Evolutionary conservation across 352 stramenopile species (phyloP).

Genomic region (Peronospora destructor): DNA sequence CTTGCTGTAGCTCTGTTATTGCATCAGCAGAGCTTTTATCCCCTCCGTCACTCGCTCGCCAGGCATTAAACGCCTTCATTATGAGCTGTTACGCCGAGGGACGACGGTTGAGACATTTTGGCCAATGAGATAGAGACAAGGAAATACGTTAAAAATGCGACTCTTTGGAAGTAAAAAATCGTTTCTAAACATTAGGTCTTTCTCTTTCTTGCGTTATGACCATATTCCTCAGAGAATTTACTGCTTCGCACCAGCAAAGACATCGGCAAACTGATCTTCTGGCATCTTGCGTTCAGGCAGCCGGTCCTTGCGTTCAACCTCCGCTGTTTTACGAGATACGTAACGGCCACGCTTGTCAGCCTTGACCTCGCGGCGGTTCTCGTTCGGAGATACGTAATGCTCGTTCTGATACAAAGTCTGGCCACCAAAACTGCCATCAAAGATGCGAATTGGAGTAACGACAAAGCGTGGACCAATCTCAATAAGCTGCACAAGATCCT

Average conservation of each 20-base stretch:
- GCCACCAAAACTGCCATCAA: slow-evolving; percentile 96
- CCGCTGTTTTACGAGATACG: slow-evolving; percentile 82
- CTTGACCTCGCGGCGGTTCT: slow-evolving; percentile 83
- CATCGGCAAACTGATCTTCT: slow-evolving; percentile 80
- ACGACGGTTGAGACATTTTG: too few relatives aligned
- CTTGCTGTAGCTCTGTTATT: slow-evolving; percentile 63
- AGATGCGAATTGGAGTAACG: slow-evolving; percentile 97
- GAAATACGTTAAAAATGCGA: not conserved
- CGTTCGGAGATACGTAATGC: slow-evolving; percentile 96
- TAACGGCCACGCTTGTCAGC: slow-evolving; percentile 91
- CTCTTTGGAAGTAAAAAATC: not conserved
- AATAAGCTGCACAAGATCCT: slow-evolving; percentile 92
- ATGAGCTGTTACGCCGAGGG: slow-evolving; percentile 8
- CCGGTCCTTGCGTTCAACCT: slow-evolving; percentile 75
- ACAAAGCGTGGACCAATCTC: slow-evolving; percentile 99
- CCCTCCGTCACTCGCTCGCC: slow-evolving; percentile 18
- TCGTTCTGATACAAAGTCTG: slow-evolving; percentile 98
- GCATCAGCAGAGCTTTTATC: slow-evolving; percentile 22
- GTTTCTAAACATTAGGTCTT: too few relatives aligned
- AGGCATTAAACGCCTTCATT: slow-evolving; percentile 32
- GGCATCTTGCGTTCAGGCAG: slow-evolving; percentile 58
- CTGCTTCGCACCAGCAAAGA: slow-evolving; percentile 61
- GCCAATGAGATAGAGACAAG: slow-evolving; percentile 6
- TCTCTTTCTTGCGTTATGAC: not conserved
- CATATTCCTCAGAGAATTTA: slow-evolving; percentile 4